phyloP scores from a whole-genome alignment of 495 filamentous ascomycete species.

The Xylaria nigripes region DNA sequence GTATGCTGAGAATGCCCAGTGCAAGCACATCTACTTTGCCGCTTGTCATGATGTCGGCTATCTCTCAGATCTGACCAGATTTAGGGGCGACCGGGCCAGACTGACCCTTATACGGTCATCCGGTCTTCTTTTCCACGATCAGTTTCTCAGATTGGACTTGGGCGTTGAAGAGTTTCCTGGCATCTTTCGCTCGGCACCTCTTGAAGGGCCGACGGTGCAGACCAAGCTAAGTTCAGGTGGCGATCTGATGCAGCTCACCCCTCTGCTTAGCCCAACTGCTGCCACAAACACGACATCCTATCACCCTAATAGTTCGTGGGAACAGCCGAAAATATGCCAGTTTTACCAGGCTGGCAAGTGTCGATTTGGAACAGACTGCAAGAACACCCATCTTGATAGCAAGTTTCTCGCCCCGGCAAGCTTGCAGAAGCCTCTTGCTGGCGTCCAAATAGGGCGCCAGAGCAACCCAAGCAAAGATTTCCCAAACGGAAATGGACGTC shows the following conservation, averaged over 20 bases:
- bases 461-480: neutral
- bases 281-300: neutral
- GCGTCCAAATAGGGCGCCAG: neutral
- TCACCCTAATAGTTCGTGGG: neutral
- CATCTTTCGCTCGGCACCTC: constrained; percentile 35
- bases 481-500: neutral
- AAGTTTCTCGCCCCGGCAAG: constrained; percentile 1
- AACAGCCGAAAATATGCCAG: constrained; percentile 4
- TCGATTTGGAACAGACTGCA: constrained; percentile 17
- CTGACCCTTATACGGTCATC: constrained; percentile 47
- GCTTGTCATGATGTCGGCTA: constrained; percentile 57
- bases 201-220: constrained; percentile 9
- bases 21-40: constrained; percentile 59
- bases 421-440: neutral
- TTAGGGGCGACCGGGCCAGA: constrained; percentile 29
- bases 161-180: constrained; percentile 37
- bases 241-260: constrained; percentile 1
- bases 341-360: constrained; percentile 15
- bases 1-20: constrained; percentile 52
- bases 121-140: constrained; percentile 20
- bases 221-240: neutral
- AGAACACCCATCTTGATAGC: constrained; percentile 32
- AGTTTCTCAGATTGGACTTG: constrained; percentile 26
- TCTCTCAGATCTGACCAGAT: constrained; percentile 46
- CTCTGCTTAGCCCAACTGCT: neutral